Conservation (phyloP, 140 eudicot genomes). For the Stevia rebaudiana region DNA sequence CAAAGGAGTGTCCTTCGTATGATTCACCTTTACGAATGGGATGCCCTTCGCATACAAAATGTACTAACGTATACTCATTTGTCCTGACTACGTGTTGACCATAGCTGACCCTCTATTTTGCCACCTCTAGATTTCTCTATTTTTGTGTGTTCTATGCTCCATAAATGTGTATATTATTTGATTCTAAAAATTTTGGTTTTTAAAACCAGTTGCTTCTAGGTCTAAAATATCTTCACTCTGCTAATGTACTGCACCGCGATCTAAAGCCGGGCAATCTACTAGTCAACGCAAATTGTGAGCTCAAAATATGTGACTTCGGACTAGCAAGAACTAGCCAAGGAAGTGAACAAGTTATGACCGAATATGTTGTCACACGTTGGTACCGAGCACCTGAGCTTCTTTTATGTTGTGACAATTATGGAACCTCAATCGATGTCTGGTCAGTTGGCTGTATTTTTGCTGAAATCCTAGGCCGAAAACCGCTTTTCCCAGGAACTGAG, state of each 20-base stretch:
- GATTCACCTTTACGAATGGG: too few relatives aligned
- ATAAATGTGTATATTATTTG: neutral
- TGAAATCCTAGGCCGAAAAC: slow-evolving; percentile 48
- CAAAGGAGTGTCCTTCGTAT: too few relatives aligned
- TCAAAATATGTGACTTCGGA: slow-evolving; percentile 77
- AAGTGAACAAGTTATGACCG: slow-evolving; percentile 69
- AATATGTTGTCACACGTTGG: slow-evolving; percentile 78
- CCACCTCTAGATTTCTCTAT: too few relatives aligned
- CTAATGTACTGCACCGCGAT: slow-evolving; percentile 75
- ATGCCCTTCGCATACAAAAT: too few relatives aligned
- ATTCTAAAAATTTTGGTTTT: neutral
- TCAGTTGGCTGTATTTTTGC: slow-evolving; percentile 56
- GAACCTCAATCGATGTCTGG: slow-evolving; percentile 60
- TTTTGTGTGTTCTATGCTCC: too few relatives aligned
- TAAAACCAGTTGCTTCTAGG: slow-evolving; percentile 64
- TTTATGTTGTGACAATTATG: slow-evolving; percentile 52
- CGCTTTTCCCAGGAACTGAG: slow-evolving; percentile 49
- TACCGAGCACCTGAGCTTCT: slow-evolving; percentile 81
- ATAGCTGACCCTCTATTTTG: too few relatives aligned
- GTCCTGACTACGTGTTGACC: too few relatives aligned
- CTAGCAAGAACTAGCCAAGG: slow-evolving; percentile 64
- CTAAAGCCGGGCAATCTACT: slow-evolving; percentile 72
- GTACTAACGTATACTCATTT: too few relatives aligned
- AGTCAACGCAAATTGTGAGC: slow-evolving; percentile 59
- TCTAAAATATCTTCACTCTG: slow-evolving; percentile 69